Percentiles rank a stretch among this genome's conserved stretches.
Evolutionary conservation across 2,329 filamentous ascomycete species (phyloP).

Genomic region (Calonectria fujianensis): DNA sequence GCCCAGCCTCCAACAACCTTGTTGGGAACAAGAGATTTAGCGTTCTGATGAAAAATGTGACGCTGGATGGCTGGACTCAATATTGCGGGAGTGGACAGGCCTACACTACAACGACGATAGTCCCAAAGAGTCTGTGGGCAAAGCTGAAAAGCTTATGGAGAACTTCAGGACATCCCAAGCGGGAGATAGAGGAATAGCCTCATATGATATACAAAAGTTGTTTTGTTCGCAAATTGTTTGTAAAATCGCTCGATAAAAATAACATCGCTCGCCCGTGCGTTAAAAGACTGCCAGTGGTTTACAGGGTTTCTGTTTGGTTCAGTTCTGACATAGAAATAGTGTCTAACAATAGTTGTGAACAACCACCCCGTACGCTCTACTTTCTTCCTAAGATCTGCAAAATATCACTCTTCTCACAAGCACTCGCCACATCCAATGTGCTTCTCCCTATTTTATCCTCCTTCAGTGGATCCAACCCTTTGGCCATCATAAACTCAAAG

Average conservation of each 20-base stretch:
- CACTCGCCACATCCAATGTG: constrained; percentile 51
- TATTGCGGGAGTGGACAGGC: constrained; percentile 65
- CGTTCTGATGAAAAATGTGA: constrained; percentile 79
- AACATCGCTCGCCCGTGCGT: too few species aligned
- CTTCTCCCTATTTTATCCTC: constrained; percentile 49
- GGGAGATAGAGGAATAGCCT: not conserved
- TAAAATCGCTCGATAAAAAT: not conserved
- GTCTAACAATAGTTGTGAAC: too few species aligned
- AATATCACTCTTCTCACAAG: constrained; percentile 46
- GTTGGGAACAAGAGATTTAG: constrained; percentile 72
- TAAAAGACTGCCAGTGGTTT: too few species aligned
- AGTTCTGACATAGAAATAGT: too few species aligned
- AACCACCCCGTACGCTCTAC: not conserved
- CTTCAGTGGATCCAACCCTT: constrained; percentile 48
- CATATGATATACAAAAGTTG: not conserved
- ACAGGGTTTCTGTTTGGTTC: too few species aligned
- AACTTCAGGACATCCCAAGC: not conserved
- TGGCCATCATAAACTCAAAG: constrained; percentile 44
- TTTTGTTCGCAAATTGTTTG: not conserved
- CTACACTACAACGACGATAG: constrained; percentile 49
- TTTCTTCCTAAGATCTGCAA: constrained; percentile 43
- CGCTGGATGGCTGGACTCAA: constrained; percentile 77
- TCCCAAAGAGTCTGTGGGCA: not conserved
- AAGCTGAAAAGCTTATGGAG: not conserved
- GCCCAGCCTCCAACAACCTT: constrained; percentile 61